Percentiles rank a stretch among this genome's conserved stretches.
Evolutionary conservation across 371 early-diverging fungal genomes (phyloP).

Genomic region (Dichotomocladium elegans): DNA sequence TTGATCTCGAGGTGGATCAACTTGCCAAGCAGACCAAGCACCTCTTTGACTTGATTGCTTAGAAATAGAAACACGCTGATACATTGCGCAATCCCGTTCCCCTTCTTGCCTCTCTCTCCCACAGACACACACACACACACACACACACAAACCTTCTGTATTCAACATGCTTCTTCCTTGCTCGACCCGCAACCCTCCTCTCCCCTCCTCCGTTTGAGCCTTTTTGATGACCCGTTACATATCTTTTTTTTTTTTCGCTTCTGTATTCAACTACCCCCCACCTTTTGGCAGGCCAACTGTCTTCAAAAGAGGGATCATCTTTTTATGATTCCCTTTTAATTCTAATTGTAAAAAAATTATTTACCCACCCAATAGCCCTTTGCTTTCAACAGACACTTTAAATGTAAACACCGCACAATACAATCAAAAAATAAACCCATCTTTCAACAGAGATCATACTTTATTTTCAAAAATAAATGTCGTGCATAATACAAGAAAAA

Average conservation of each 20-base stretch:
- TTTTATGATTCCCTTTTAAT: not conserved
- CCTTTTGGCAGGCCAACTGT: too few relatives aligned
- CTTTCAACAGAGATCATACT: not conserved
- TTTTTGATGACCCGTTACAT: not conserved
- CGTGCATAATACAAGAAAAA: too few relatives aligned
- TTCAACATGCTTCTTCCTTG: slow-evolving; percentile 5
- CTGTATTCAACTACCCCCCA: slow-evolving; percentile 18
- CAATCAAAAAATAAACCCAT: too few relatives aligned
- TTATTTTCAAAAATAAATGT: too few relatives aligned
- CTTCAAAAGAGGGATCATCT: not conserved
- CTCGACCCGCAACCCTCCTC: not conserved
- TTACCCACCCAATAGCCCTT: not conserved
- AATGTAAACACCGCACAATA: slow-evolving; percentile 13
- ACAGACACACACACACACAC: not conserved
- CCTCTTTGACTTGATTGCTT: not conserved
- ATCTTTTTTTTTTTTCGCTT: not conserved
- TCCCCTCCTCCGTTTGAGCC: not conserved
- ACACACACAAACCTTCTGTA: not conserved
- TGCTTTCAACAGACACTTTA: slow-evolving; percentile 13
- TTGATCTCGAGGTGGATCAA: slow-evolving; percentile 50
- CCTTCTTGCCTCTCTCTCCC: not conserved
- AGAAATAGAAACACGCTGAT: slow-evolving; percentile 1
- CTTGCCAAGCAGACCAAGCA: slow-evolving; percentile 24
- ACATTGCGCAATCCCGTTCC: slow-evolving; percentile 1
- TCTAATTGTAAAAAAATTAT: slow-evolving; percentile 15